phyloP scores from a whole-genome alignment of 1,284 basidiomycete genomes.

The Heterobasidion irregulare region DNA sequence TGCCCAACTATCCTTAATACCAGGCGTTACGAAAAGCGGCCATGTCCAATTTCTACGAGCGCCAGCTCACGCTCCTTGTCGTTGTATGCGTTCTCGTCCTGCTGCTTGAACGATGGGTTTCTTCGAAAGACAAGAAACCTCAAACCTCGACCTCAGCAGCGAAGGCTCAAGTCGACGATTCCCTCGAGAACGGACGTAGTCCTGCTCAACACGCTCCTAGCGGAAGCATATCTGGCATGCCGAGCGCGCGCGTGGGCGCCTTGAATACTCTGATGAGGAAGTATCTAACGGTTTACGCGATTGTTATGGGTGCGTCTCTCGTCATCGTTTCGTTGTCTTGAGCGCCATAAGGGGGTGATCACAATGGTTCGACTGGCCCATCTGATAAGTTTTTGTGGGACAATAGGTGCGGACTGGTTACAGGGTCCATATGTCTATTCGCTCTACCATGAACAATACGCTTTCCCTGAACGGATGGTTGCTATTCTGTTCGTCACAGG shows the following conservation, averaged over 20 bases:
- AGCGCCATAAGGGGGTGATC: not conserved
- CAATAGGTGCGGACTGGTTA: slow-evolving; percentile 66
- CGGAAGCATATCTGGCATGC: slow-evolving; percentile 10
- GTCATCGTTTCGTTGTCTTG: not conserved
- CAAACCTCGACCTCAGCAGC: not conserved
- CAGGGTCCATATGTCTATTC: slow-evolving; percentile 73
- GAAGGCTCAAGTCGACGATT: slow-evolving; percentile 14
- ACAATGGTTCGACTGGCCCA: not conserved
- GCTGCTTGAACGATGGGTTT: slow-evolving; percentile 36
- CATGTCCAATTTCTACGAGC: slow-evolving; percentile 38
- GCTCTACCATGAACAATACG: slow-evolving; percentile 62
- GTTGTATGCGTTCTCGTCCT: slow-evolving; percentile 36
- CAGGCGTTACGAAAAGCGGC: no score
- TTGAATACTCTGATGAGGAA: slow-evolving; percentile 38
- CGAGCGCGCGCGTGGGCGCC: slow-evolving; percentile 12
- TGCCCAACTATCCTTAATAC: no score
- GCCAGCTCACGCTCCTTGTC: slow-evolving; percentile 37
- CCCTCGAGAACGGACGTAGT: slow-evolving; percentile 19
- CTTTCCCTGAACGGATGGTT: slow-evolving; percentile 52
- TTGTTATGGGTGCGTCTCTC: slow-evolving; percentile 57
- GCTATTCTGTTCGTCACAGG: slow-evolving; percentile 67
- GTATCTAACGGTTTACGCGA: slow-evolving; percentile 59
- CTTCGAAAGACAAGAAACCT: slow-evolving; percentile 18
- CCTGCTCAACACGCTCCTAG: slow-evolving; percentile 1
- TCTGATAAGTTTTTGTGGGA: no score